Evolutionary conservation across 768 basidiomycete genomes (phyloP), one percentile per base, ranked within the genome.

Genomic region (Leucocoprinus leucothites): DNA sequence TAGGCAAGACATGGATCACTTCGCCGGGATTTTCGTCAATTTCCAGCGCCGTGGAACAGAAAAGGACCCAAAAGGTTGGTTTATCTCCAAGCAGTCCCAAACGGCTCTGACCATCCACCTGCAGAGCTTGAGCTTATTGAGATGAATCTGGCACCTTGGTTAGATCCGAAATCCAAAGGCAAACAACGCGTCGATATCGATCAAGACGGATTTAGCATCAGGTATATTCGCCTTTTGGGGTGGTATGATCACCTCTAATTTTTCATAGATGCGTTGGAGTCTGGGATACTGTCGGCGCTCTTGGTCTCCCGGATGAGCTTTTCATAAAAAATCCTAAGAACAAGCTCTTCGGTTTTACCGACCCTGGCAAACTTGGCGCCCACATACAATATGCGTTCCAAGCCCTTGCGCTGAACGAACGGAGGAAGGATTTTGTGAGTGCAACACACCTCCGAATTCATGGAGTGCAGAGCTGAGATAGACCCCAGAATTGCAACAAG

Each of bases 211-310:
- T 90, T 88, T 65, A 78, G 81, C 3, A 66, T 90, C 58, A 87
- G 87, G 87, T 89, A 51, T 51, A 75, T 22, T 51, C 22, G 5
- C 21, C 13, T 19, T 41, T 21, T 31, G 45, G 31, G 9, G 8
- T 36, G 52, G 41, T 16, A n/a, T 34, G 43, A 19, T 35, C 3
- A 7, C 40, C 53, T 42, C 24, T 42, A 13, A 53, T 42, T 50
- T 24, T 22, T 57, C 31, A 28, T 59, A 86, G 83, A 66, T 86
- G 85, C 58, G 61, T 90, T 51, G 87, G 87, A 1, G 86, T 90
- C 18, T 90, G 85, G 62, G 88, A 90, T 61, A 90, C 88, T 4
- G 88, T 89, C n/a, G 86, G 86, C 13, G 78, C 86, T 9, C 65
- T 87, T 25, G 87, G 87, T 9, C 67, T 90, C 14, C 88, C 88